Conservation (phyloP, 257 asterid species). For the Scutellaria barbata region DNA sequence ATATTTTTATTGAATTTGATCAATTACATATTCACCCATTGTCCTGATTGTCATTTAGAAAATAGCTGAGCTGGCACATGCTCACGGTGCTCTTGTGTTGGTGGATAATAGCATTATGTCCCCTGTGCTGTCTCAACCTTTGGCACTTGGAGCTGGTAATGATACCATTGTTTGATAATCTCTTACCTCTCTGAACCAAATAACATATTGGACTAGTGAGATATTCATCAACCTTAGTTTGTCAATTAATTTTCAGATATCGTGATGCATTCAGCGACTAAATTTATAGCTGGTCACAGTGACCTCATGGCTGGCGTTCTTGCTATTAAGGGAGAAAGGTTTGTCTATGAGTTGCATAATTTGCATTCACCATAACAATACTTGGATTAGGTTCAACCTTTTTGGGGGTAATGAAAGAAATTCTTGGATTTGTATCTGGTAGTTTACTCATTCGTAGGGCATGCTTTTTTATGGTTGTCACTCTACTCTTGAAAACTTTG, state of each 20-base stretch:
- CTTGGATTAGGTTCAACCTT: neutral
- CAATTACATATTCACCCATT: conserved; percentile 22
- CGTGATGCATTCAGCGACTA: conserved; percentile 92
- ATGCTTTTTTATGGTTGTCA: neutral
- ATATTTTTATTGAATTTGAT: neutral
- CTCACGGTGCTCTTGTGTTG: conserved; percentile 80
- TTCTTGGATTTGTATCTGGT: neutral
- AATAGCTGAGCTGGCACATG: conserved; percentile 86
- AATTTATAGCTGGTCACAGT: conserved; percentile 89
- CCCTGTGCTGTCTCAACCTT: conserved; percentile 77
- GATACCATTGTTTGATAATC: conserved; percentile 8
- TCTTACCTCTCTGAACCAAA: neutral
- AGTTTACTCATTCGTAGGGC: neutral
- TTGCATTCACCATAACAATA: conserved; percentile 7
- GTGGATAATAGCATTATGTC: conserved; percentile 99
- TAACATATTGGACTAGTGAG: neutral
- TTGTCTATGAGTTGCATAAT: conserved; percentile 18
- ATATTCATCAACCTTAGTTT: conserved; percentile 26
- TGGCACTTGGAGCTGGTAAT: conserved; percentile 94
- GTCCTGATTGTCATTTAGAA: conserved; percentile 50
- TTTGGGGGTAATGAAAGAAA: neutral
- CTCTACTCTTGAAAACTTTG: neutral
- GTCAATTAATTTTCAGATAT: conserved; percentile 64
- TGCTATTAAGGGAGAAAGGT: conserved; percentile 83
- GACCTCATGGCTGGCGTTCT: conserved; percentile 90